Evolutionary conservation across 1,139 yeast genomes (phyloP).

Genomic region (Yamadazyma atlantica): DNA sequence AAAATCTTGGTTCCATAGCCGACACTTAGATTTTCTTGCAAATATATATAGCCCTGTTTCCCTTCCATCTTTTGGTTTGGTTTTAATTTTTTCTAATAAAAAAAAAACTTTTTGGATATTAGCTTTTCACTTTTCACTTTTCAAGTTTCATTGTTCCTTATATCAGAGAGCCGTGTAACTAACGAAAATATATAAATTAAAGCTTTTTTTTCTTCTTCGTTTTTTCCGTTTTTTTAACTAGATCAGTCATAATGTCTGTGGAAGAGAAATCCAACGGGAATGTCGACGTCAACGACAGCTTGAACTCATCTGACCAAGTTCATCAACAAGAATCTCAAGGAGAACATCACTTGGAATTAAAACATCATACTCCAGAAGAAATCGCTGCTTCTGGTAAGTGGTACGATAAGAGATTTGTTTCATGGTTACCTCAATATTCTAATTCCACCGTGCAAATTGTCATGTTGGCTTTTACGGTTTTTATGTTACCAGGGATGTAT

Average conservation of each 20-base stretch:
- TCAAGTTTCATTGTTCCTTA: not conserved
- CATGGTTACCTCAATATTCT: constrained; percentile 40
- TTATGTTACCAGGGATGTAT: constrained; percentile 60
- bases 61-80: not conserved
- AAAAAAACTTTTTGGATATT: not conserved
- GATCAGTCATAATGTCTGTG: constrained; percentile 10
- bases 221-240: not conserved
- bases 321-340: not conserved
- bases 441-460: constrained; percentile 44
- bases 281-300: constrained; percentile 15
- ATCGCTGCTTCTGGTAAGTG: constrained; percentile 35
- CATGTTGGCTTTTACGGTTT: constrained; percentile 49
- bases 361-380: constrained; percentile 27
- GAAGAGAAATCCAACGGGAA: constrained; percentile 15
- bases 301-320: constrained; percentile 10
- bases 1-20: not conserved
- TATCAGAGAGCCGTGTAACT: not conserved
- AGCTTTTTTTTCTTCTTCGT: not conserved
- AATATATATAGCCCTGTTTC: not conserved
- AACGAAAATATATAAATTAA: not conserved
- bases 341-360: constrained; percentile 24
- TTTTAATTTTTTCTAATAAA: not conserved
- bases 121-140: not conserved
- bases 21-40: not conserved
- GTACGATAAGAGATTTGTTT: constrained; percentile 36